Conservation (phyloP, 139 green algal species). For the Volvox africanus region DNA sequence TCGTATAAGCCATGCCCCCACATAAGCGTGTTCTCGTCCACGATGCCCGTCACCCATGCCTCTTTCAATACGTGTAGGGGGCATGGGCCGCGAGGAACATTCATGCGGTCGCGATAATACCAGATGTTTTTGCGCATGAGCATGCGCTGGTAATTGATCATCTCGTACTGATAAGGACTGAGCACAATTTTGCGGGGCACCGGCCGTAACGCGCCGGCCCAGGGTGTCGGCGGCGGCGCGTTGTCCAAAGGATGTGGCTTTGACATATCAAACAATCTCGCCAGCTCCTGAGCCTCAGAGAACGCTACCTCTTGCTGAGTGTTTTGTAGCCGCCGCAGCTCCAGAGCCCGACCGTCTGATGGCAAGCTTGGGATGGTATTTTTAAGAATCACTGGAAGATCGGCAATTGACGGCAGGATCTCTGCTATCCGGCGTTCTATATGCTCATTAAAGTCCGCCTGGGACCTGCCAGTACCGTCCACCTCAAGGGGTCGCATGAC, state of each 20-base stretch:
- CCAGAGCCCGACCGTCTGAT: not conserved
- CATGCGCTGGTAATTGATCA: slow-evolving; percentile 87
- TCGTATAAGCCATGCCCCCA: slow-evolving; percentile 93
- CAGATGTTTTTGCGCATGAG: slow-evolving; percentile 89
- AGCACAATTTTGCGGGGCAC: slow-evolving; percentile 61
- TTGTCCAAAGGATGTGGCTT: slow-evolving; percentile 60
- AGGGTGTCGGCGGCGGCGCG: slow-evolving; percentile 31
- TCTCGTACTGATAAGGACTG: slow-evolving; percentile 72
- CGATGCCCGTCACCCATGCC: slow-evolving; percentile 86
- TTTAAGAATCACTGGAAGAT: slow-evolving; percentile 49
- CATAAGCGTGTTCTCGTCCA: slow-evolving; percentile 94
- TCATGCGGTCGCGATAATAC: slow-evolving; percentile 83
- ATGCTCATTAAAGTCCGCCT: slow-evolving; percentile 13
- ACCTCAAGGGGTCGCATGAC: slow-evolving; percentile 44
- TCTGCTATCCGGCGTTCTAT: slow-evolving; percentile 60
- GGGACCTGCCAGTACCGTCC: slow-evolving; percentile 23
- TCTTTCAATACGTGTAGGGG: slow-evolving; percentile 85
- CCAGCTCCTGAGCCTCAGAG: slow-evolving; percentile 61
- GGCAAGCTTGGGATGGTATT: not conserved
- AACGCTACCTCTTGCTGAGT: slow-evolving; percentile 47
- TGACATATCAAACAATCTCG: slow-evolving; percentile 66
- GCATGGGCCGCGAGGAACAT: slow-evolving; percentile 86
- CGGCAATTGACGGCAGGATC: slow-evolving; percentile 68
- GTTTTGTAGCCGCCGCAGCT: slow-evolving; percentile 42
- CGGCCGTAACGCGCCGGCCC: slow-evolving; percentile 58